Conservation (phyloP, 164 flowering plant species). For the Vitis amurensis region DNA sequence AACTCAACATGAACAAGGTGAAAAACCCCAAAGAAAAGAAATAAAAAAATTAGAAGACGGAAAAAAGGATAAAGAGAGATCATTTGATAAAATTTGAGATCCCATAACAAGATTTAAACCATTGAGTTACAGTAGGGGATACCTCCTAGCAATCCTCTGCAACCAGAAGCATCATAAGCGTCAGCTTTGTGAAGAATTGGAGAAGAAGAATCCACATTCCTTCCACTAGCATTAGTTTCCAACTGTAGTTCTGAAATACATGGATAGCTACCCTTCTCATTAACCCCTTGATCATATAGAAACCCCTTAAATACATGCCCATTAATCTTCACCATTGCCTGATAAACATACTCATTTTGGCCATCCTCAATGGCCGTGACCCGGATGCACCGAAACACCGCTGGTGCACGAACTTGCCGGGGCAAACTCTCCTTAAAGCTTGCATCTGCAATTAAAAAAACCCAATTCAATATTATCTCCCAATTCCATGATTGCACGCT, state of each 20-base stretch:
- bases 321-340: constrained; percentile 28
- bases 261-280: constrained; percentile 18
- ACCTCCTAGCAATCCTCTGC: constrained; percentile 3
- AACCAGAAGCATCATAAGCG: not conserved
- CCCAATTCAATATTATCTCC: too few species aligned
- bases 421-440: constrained; percentile 28
- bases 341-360: constrained; percentile 26
- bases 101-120: too few species aligned
- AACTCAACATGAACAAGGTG: too few species aligned
- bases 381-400: constrained; percentile 27
- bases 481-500: too few species aligned
- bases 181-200: constrained; percentile 8
- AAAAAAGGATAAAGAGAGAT: too few species aligned
- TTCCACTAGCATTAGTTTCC: constrained; percentile 1
- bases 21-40: too few species aligned
- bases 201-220: constrained; percentile 15
- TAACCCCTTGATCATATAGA: constrained; percentile 31
- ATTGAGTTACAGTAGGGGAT: not conserved
- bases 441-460: constrained; percentile 14
- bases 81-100: too few species aligned
- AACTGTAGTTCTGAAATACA: constrained; percentile 13
- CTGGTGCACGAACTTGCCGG: constrained; percentile 27
- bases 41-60: too few species aligned
- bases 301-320: constrained; percentile 39
- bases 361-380: constrained; percentile 23